A percentile compares a stretch with the other conserved stretches of the same genome.
Conservation (phyloP, 495 filamentous ascomycete genomes). For the Penicillium antarcticum region DNA sequence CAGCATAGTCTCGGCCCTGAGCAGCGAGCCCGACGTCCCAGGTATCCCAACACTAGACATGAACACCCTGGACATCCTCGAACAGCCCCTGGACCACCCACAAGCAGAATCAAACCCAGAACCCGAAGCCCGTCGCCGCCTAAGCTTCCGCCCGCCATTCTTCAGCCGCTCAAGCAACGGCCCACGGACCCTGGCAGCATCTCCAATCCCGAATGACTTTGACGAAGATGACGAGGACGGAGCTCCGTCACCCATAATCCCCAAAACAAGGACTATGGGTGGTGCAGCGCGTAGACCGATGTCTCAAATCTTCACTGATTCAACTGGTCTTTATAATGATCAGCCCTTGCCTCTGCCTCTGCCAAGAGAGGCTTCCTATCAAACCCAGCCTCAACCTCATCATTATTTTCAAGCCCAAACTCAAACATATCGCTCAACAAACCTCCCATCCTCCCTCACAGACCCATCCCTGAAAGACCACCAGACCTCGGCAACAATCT, state of each 20-base stretch:
- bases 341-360: not conserved
- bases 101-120: constrained; percentile 20
- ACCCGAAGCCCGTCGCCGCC: constrained; percentile 25
- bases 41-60: constrained; percentile 34
- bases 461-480: constrained; percentile 6
- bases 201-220: constrained; percentile 22
- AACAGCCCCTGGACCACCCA: constrained; percentile 9
- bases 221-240: constrained; percentile 27
- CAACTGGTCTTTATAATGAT: constrained; percentile 10
- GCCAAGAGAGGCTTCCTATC: not conserved
- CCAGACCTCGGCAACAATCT: constrained; percentile 17
- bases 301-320: constrained; percentile 19
- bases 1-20: constrained; percentile 27
- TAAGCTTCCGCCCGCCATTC: constrained; percentile 38
- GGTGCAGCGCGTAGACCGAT: constrained; percentile 10
- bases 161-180: constrained; percentile 26
- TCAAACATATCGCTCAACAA: not conserved
- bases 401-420: no score
- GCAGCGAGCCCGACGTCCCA: constrained; percentile 25
- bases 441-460: constrained; percentile 30
- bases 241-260: constrained; percentile 37
- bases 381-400: not conserved
- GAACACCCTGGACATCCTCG: constrained; percentile 15
- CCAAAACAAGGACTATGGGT: constrained; percentile 24
- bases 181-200: constrained; percentile 24